These are phyloP conservation scores for Pestalotiopsis sp. DNA, from an alignment of 2,329 filamentous ascomycete species.

Conservation along the genomic window DNA sequence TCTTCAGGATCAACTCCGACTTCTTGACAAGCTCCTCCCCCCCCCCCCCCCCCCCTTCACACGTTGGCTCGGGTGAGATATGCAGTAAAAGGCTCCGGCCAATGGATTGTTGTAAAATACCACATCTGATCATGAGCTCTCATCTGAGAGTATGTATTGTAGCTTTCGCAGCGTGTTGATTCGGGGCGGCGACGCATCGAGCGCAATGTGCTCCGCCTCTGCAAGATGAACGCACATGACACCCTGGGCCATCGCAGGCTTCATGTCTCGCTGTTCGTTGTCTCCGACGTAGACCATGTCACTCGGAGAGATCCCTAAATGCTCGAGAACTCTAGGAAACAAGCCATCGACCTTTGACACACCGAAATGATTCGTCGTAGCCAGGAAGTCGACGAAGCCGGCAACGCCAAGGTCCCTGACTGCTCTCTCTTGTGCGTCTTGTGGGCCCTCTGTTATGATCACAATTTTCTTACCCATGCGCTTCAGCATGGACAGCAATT, in stretches of 20 bases:
- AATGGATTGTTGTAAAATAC: too few relatives aligned
- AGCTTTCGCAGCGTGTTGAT: slow-evolving; percentile 21
- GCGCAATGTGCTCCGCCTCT: slow-evolving; percentile 18
- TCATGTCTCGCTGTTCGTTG: slow-evolving; percentile 30
- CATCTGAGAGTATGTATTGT: slow-evolving; percentile 17
- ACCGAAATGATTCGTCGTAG: slow-evolving; percentile 33
- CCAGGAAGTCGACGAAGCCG: slow-evolving; percentile 31
- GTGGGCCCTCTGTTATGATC: slow-evolving; percentile 49
- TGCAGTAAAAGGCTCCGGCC: too few relatives aligned
- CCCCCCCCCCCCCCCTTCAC: too few relatives aligned
- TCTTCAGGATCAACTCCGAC: too few relatives aligned
- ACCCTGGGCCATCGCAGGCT: slow-evolving; percentile 28
- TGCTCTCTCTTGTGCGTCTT: slow-evolving; percentile 50
- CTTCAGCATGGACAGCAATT: slow-evolving; percentile 37
- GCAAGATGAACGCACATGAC: slow-evolving; percentile 33
- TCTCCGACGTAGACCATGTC: slow-evolving; percentile 35
- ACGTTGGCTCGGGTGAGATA: too few relatives aligned
- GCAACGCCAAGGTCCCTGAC: slow-evolving; percentile 33
- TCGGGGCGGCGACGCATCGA: slow-evolving; percentile 17
- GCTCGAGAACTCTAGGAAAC: slow-evolving; percentile 29
- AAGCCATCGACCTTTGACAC: slow-evolving; percentile 31
- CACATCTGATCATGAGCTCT: neutral
- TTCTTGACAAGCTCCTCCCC: too few relatives aligned
- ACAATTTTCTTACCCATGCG: slow-evolving; percentile 40
- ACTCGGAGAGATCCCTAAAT: slow-evolving; percentile 24